Percentiles rank a stretch among this genome's conserved stretches.
These are phyloP conservation scores for Leccinum uliginosum DNA, from an alignment of 768 basidiomycete genomes.

Conservation along the genomic window DNA sequence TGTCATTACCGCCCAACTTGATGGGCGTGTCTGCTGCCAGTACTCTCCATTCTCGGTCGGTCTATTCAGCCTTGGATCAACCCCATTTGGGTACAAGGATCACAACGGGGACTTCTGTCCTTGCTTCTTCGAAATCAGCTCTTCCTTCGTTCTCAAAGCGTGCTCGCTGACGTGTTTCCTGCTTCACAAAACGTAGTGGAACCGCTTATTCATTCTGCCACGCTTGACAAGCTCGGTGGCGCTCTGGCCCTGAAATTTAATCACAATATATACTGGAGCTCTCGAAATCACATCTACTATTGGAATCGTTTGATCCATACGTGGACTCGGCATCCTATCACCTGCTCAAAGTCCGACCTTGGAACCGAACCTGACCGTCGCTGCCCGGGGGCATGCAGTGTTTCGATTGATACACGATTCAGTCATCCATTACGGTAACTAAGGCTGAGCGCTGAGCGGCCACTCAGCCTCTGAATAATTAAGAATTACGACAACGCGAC, in stretches of 20 bases:
- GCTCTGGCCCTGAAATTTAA: constrained; percentile 6
- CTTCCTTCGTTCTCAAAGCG: constrained; percentile 3
- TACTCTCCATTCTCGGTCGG: constrained; percentile 3
- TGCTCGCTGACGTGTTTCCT: constrained; percentile 14
- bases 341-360: constrained; percentile 5
- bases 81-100: constrained; percentile 3
- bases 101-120: constrained; percentile 15
- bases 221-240: constrained; percentile 5
- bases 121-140: constrained; percentile 3
- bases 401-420: neutral
- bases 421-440: neutral
- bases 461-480: neutral
- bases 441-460: neutral
- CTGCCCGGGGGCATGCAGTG: constrained; percentile 3
- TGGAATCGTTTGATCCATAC: constrained; percentile 4
- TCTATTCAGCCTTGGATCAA: constrained; percentile 3
- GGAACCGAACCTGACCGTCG: constrained; percentile 9
- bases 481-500: neutral
- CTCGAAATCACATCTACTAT: neutral
- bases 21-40: neutral
- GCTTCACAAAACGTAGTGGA: constrained; percentile 2
- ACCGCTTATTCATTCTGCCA: constrained; percentile 4
- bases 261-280: neutral
- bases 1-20: constrained; percentile 16
- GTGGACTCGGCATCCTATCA: neutral